phyloP scores from a whole-genome alignment of 139 green algal genomes.

The Diplosphaera chodatii region DNA sequence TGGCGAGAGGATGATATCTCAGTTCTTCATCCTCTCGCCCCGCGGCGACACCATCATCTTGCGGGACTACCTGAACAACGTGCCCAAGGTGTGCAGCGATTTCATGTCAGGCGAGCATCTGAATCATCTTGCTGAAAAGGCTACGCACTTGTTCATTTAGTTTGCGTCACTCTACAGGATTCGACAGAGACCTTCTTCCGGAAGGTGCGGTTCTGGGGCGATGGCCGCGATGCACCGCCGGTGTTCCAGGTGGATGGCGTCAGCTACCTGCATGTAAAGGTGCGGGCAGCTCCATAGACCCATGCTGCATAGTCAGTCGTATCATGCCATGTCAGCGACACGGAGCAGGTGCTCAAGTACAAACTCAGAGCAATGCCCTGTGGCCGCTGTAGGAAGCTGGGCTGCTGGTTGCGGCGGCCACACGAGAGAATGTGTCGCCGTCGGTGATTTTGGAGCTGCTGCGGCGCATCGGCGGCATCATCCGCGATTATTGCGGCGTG shows the following conservation, averaged over 20 bases:
- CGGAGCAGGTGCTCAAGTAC: too few relatives aligned
- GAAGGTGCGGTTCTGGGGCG: conserved; percentile 78
- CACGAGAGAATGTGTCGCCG: conserved; percentile 80
- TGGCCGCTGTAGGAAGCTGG: conserved; percentile 63
- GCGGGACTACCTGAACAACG: conserved; percentile 84
- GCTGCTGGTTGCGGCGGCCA: conserved; percentile 85
- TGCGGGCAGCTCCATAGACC: too few relatives aligned
- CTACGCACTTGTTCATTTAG: too few relatives aligned
- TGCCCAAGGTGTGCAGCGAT: conserved; percentile 66
- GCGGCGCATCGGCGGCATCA: conserved; percentile 74
- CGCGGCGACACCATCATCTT: conserved; percentile 89
- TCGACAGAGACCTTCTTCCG: conserved; percentile 87
- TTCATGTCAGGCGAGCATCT: too few relatives aligned
- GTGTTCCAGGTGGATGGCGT: conserved; percentile 92
- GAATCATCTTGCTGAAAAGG: too few relatives aligned
- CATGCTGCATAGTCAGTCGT: too few relatives aligned
- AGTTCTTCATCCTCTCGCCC: conserved; percentile 87
- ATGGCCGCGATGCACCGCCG: conserved; percentile 72
- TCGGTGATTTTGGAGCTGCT: conserved; percentile 90
- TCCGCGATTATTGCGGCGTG: conserved; percentile 83
- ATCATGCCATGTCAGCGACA: too few relatives aligned
- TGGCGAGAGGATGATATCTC: conserved; percentile 64
- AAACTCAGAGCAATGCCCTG: too few relatives aligned
- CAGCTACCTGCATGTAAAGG: conserved; percentile 87
- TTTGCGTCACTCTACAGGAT: conserved; percentile 42